Evolutionary conservation across 805 yeast genomes (phyloP), one percentile per base, ranked within the genome.

Genomic region (Brettanomyces nanus): DNA sequence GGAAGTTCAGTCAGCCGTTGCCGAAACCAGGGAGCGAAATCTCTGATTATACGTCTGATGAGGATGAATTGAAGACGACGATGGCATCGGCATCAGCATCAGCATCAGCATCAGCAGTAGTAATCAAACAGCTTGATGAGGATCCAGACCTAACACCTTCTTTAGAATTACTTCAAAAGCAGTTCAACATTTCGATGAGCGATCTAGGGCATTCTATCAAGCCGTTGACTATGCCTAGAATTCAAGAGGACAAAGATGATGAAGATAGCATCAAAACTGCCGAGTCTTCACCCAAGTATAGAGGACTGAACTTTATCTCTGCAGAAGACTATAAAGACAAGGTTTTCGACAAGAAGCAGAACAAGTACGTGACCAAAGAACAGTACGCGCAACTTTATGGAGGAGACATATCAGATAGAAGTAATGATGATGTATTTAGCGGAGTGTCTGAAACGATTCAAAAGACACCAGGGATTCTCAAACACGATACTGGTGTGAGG

Each of bases 281-380:
- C 6, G 31, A n/a, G 14, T 15, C 31, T 5, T 20, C 30, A 11
- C 38, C 31, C 17, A 45, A 41, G 22, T 51, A 44, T n/a, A 48
- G 42, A 17, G 53, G 56, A 10, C 35, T 58, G 31, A 56, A 52
- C 14, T 58, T 59, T 33, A 59, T 59, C 5, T 43, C 61, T 6
- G 62, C 56, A 11, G 56, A 50, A 18, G 54, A 55, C 4, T 58
- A 54, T 41, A 55, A 46, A 26, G 57, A 51, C 28, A 58, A 56
- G 34, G 43, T 53, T 4, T 59, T 42, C 33, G 63, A 59, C 43
- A 52, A 51, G 34, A 35, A 39, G 14, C 44, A 49, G 13, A 46
- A 47, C 18, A 51, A 47, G 29, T 59, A 40, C 41, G 51, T 59
- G 10, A 36, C 47, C 2, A 45, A 39, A 21, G 41, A 46, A 1